phyloP scores from a whole-genome alignment of 805 yeast genomes.

The Yamadazyma ubonensis region DNA sequence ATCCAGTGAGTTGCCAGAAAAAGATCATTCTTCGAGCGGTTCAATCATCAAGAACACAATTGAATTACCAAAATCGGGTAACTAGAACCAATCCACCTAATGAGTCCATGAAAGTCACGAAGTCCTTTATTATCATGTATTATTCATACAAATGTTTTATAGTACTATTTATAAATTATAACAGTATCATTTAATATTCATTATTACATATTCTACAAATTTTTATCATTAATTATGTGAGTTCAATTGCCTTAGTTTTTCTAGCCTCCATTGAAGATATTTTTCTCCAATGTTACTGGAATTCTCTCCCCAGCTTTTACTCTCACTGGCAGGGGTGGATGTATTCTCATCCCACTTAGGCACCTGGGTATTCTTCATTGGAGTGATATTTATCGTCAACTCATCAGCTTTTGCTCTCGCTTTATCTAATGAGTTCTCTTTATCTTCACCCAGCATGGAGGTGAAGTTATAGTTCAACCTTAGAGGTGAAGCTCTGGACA shows the following conservation, averaged over 20 bases:
- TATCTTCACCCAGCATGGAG: slow-evolving; percentile 8
- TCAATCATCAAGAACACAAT: neutral
- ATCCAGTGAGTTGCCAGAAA: neutral
- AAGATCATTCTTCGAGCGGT: neutral
- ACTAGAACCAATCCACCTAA: neutral
- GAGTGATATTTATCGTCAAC: slow-evolving; percentile 13
- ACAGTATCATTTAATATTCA: neutral
- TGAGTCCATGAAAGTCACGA: slow-evolving; percentile 3
- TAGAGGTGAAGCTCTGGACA: slow-evolving; percentile 12
- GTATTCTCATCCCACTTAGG: slow-evolving; percentile 12
- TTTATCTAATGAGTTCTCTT: slow-evolving; percentile 11
- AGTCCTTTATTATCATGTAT: neutral
- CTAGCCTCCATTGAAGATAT: slow-evolving; percentile 40
- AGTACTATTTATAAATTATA: neutral
- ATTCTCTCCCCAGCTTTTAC: slow-evolving; percentile 26
- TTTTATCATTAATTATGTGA: slow-evolving; percentile 1
- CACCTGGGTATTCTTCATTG: slow-evolving; percentile 11
- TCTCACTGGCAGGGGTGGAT: slow-evolving; percentile 15
- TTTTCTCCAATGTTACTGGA: slow-evolving; percentile 43
- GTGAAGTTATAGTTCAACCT: slow-evolving; percentile 2
- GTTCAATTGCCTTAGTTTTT: slow-evolving; percentile 29
- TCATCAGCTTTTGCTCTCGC: slow-evolving; percentile 7
- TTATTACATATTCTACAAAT: slow-evolving; percentile 6
- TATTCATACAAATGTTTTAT: neutral
- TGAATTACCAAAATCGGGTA: neutral